A percentile compares a stretch with the other conserved stretches of the same genome.
phyloP scores from a whole-genome alignment of 805 yeast species.

The Candida nitratophila region DNA sequence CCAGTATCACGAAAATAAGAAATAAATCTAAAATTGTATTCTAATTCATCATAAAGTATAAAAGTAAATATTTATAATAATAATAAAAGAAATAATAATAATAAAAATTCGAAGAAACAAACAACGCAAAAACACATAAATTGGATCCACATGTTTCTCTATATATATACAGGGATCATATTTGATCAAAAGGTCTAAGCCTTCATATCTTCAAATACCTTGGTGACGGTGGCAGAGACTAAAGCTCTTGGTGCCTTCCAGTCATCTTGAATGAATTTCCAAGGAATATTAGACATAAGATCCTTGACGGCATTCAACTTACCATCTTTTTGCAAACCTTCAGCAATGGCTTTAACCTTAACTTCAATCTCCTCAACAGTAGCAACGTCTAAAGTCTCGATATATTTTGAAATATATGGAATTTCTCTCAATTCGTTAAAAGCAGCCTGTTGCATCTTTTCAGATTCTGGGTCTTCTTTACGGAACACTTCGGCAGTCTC shows the following conservation, averaged over 20 bases:
- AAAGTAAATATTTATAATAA: too few relatives aligned
- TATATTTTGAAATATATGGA: constrained; percentile 27
- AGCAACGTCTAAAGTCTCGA: constrained; percentile 29
- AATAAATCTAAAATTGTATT: too few relatives aligned
- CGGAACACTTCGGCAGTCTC: constrained; percentile 30
- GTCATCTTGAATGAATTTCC: constrained; percentile 25
- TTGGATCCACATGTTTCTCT: not conserved
- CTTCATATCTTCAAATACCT: constrained; percentile 13
- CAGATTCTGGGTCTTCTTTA: constrained; percentile 31
- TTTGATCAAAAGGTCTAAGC: constrained; percentile 1
- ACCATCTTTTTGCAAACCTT: constrained; percentile 17
- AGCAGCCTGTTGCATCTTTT: constrained; percentile 31
- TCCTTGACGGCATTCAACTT: constrained; percentile 17
- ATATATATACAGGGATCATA: not conserved
- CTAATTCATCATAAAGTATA: too few relatives aligned
- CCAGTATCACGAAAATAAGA: too few relatives aligned
- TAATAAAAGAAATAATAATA: too few relatives aligned
- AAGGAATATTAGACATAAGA: constrained; percentile 27
- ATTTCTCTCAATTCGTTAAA: constrained; percentile 32
- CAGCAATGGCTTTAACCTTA: constrained; percentile 23
- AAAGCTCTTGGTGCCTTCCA: constrained; percentile 30
- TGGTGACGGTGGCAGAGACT: constrained; percentile 22
- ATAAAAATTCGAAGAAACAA: too few relatives aligned
- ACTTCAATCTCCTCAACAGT: constrained; percentile 25
- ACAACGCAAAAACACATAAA: too few relatives aligned